Base-by-base conservation (phyloP, 148 eudicot species). In the Nyssa sinensis region DNA sequence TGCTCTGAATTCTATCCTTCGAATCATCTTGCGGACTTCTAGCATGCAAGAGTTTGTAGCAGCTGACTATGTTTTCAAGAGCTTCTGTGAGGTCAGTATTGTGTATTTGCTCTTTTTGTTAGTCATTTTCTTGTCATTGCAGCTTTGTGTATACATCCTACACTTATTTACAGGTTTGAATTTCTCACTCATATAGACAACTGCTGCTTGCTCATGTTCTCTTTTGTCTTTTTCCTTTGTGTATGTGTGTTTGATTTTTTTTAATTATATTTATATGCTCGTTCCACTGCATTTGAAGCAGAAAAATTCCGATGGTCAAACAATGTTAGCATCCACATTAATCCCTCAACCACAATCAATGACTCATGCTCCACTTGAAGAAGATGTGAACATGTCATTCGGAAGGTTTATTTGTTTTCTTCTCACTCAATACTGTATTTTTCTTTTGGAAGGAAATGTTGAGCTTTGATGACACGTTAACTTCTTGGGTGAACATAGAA, bases 331-430 rank as follows among this genome's bases (percentile, higher is more conserved):
- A 39, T 92, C 96, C 69, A 95, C 97, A 30, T 79, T 92, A 77
- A 86, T 82, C 77, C 96, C 96, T 65, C 97, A 88, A 75, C 99
- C 94, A 69, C 88, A 81, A 65, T 77, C 87, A 63, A 69, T 72
- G 79, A 72, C 73, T 73, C 87, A 81, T 81, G 88, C 85, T 53
- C 83, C 82, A 25, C 72, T 80, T 70, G 94, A 88, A 75, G 97
- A 95, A 67, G 97, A 95, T 79, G 84, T 91, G 59, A 82, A 89
- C 84, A 87, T 92, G 97, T 90, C 98, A 72, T 95, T 95, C 84
- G 98, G 97, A 90, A 90, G 98, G 98, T 92, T 77, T 67, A n/a
- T 72, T 74, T 73, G 69, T 37, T n/a, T 37, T 24, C 74, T 31
- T 49, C n/a, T 61, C 33, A 47, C 39, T 47, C 35, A 28, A 4